phyloP scores from a whole-genome alignment of 2,329 filamentous ascomycete genomes.

The Paramyrothecium roridum region DNA sequence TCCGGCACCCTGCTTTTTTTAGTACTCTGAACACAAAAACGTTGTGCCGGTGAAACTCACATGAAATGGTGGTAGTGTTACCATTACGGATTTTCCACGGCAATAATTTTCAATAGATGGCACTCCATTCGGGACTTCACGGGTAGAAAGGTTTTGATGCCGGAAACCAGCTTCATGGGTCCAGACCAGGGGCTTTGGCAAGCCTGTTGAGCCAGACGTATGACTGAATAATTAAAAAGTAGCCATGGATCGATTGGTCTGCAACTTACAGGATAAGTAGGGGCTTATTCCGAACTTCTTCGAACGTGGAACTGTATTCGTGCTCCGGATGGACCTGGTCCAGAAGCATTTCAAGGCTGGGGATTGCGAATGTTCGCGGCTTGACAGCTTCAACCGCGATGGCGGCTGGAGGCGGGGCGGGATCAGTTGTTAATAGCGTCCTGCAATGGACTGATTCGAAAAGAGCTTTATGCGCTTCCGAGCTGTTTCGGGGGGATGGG shows the following conservation, averaged over 20 bases:
- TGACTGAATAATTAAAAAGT: neutral
- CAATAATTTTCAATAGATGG: neutral
- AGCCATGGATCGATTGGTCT: neutral
- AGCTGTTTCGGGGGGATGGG: neutral
- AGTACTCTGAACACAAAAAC: neutral
- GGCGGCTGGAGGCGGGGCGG: neutral
- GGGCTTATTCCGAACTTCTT: neutral
- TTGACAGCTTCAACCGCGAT: neutral
- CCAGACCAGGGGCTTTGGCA: slow-evolving; percentile 2
- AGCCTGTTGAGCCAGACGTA: slow-evolving; percentile 1
- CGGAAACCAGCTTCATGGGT: neutral
- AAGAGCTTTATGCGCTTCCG: neutral
- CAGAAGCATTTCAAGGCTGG: neutral
- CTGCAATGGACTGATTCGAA: neutral
- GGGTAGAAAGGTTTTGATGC: neutral
- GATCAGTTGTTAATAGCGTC: neutral
- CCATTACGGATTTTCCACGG: neutral
- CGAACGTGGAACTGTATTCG: neutral
- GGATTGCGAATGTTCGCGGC: neutral
- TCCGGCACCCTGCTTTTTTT: neutral
- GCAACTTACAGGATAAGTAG: neutral
- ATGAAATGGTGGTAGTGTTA: slow-evolving; percentile 2
- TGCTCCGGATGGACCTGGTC: neutral
- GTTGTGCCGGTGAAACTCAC: neutral
- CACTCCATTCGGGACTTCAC: neutral